Percentiles rank a stretch among this genome's conserved stretches.
These are phyloP conservation scores for Chalciporus piperatus DNA, from an alignment of 768 basidiomycete genomes.

Conservation along the genomic window DNA sequence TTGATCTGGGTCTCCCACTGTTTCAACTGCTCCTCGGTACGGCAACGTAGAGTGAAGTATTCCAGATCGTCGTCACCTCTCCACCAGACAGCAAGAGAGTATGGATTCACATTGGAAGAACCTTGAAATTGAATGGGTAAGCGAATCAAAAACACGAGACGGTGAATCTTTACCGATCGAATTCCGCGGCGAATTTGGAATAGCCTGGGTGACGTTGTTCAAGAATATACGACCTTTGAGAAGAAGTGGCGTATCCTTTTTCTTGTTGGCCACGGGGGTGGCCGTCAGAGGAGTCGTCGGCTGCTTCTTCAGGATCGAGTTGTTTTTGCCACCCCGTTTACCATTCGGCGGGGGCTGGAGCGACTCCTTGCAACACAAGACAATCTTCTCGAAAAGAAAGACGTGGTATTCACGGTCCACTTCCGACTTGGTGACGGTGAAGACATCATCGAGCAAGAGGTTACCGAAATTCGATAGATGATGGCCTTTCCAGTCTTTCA, in stretches of 20 bases:
- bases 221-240: constrained; percentile 97
- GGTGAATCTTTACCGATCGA: constrained; percentile 53
- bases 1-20: constrained; percentile 92
- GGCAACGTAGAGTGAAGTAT: constrained; percentile 91
- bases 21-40: constrained; percentile 85
- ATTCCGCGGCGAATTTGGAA: constrained; percentile 54
- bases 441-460: constrained; percentile 91
- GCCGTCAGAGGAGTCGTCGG: constrained; percentile 46
- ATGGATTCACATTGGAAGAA: constrained; percentile 51
- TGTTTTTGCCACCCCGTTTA: constrained; percentile 77
- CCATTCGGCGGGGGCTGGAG: constrained; percentile 52
- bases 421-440: constrained; percentile 93
- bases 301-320: constrained; percentile 88
- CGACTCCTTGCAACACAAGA: constrained; percentile 97
- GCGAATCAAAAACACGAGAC: neutral
- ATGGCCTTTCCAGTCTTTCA: constrained; percentile 99
- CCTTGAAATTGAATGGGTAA: constrained; percentile 31
- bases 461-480: constrained; percentile 92
- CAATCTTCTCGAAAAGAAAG: constrained; percentile 98
- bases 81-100: constrained; percentile 91
- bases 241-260: constrained; percentile 77
- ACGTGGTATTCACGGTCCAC: constrained; percentile 98
- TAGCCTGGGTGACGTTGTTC: constrained; percentile 88
- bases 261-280: constrained; percentile 56
- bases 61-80: constrained; percentile 91